Conservation (phyloP, 768 basidiomycete species). For the Pisolithus marmoratus region DNA sequence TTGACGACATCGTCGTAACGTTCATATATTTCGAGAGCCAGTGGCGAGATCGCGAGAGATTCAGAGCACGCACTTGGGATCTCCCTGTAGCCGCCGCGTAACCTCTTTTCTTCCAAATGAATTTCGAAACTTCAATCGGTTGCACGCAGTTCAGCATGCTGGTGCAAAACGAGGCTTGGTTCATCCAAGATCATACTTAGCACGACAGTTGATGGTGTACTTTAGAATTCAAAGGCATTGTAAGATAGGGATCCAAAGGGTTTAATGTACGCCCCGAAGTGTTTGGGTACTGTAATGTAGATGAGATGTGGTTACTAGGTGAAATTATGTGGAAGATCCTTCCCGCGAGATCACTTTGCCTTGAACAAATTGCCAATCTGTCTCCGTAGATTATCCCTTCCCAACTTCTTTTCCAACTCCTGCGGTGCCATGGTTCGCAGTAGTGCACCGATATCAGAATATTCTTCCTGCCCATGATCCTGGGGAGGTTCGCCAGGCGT, state of each 20-base stretch:
- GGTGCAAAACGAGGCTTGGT: neutral
- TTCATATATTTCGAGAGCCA: slow-evolving; percentile 30
- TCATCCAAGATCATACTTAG: neutral
- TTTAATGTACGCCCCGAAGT: neutral
- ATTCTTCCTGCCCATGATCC: neutral
- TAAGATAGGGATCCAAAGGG: neutral
- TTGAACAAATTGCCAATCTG: slow-evolving; percentile 9
- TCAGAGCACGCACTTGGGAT: slow-evolving; percentile 9
- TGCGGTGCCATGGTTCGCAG: slow-evolving; percentile 4
- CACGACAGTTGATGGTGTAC: neutral
- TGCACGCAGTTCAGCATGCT: neutral
- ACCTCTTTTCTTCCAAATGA: no score
- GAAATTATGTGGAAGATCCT: neutral
- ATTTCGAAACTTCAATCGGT: neutral
- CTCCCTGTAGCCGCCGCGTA: slow-evolving; percentile 2
- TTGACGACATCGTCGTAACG: slow-evolving; percentile 33
- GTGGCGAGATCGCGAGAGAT: slow-evolving; percentile 22
- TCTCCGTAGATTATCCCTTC: slow-evolving; percentile 8
- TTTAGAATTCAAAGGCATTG: neutral
- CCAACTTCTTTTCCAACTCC: slow-evolving; percentile 13
- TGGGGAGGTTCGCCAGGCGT: no score
- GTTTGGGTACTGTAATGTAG: neutral
- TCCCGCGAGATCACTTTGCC: neutral
- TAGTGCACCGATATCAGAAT: neutral
- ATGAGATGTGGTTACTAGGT: neutral